Conservation (phyloP, 1,284 basidiomycete genomes). For the Fomitiporia mediterranea region DNA sequence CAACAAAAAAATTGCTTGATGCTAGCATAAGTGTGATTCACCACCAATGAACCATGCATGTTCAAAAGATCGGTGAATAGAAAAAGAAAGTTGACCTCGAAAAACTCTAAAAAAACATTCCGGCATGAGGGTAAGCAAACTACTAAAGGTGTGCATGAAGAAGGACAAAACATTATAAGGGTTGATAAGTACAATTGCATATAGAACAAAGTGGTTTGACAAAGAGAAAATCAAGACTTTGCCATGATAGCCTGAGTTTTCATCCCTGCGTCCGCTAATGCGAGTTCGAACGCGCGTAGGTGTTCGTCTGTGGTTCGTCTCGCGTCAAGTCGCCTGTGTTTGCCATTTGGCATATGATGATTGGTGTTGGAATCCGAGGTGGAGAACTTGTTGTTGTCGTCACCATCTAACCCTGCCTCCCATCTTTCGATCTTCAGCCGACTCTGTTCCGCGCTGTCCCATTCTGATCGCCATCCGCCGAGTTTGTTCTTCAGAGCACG, state of each 20-base stretch:
- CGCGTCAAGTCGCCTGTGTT: slow-evolving; percentile 49
- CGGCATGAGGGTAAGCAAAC: neutral
- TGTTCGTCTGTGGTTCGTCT: slow-evolving; percentile 69
- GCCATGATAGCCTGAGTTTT: slow-evolving; percentile 79
- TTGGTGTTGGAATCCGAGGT: neutral
- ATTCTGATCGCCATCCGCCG: slow-evolving; percentile 70
- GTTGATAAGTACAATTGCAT: neutral
- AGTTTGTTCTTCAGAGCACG: slow-evolving; percentile 77
- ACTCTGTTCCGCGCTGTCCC: slow-evolving; percentile 77
- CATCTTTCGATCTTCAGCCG: slow-evolving; percentile 67
- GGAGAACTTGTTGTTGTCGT: slow-evolving; percentile 34
- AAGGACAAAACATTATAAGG: neutral
- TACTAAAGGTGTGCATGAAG: slow-evolving; percentile 1
- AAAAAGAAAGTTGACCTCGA: neutral
- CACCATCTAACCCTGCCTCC: slow-evolving; percentile 62
- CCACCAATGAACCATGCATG: too few relatives aligned
- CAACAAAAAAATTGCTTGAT: too few relatives aligned
- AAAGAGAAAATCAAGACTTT: slow-evolving; percentile 39
- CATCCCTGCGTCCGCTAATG: slow-evolving; percentile 59
- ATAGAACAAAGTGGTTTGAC: slow-evolving; percentile 15
- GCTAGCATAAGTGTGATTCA: too few relatives aligned
- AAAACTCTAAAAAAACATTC: neutral
- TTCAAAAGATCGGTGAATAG: neutral
- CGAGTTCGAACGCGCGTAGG: slow-evolving; percentile 63
- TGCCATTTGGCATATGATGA: slow-evolving; percentile 27